Evolutionary conservation across 2,329 filamentous ascomycete genomes (phyloP), one percentile per base, ranked within the genome.

Genomic region (Cladosporium sp.): DNA sequence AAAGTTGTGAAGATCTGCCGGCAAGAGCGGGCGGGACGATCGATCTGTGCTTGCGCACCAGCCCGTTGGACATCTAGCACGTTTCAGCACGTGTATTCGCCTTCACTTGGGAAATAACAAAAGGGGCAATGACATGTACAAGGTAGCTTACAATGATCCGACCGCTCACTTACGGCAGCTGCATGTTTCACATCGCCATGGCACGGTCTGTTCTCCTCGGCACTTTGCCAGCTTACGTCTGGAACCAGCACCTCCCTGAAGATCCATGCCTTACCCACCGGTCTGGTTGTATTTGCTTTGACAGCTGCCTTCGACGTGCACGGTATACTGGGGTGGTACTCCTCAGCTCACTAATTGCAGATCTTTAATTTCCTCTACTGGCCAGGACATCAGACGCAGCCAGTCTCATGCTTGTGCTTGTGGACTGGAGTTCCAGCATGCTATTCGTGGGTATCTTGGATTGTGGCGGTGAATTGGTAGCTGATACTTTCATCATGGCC

Each of bases 21-120:
- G 41, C n/a, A 47, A n/a, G 41, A 24, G 41, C 41, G 41, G 41
- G 41, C 41, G 41, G n/a, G 41, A 21, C 41, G 41, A 47, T 47
- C 41, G n/a, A 44, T 44, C 18, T 44, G 38, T 44, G 38, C 38
- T 47, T 47, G 41, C 41, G 41, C 41, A 47, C 41, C 41, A 47
- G 41, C 41, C 41, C 41, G 41, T 24, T 47, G 52, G 32, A n/a
- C 28, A 30, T 55, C 52, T 55, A 55, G 52, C 52, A 32, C 52
- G 52, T 55, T 55, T 55, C 52, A 55, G 14, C 26, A 55, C 30
- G n/a, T 55, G 18, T 55, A 34, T 55, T 55, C 30, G 28, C 4
- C 52, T 32, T 34, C 52, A 55, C 21, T 14, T 55, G 52, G 52
- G 30, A 55, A 55, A 55, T 34, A 28, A 55, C 52, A 55, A 55